Conservation (phyloP, 495 filamentous ascomycete genomes). For the Ramalina peruviana region DNA sequence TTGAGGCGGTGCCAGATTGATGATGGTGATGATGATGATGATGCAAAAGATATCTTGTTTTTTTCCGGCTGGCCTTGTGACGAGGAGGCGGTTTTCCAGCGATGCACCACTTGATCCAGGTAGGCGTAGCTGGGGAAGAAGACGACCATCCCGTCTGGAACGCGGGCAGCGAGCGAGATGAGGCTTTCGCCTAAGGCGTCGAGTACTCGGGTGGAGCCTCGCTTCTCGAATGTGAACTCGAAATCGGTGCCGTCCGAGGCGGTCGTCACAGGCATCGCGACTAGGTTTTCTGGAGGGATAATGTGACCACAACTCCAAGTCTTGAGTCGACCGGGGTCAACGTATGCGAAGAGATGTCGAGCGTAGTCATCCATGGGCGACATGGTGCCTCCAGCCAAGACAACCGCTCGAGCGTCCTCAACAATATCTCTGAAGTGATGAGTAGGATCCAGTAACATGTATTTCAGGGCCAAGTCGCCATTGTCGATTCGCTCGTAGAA, state of each 20-base stretch:
- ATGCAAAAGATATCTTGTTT: constrained; percentile 8
- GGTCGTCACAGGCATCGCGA: constrained; percentile 49
- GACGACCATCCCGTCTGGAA: constrained; percentile 86
- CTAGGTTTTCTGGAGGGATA: constrained; percentile 68
- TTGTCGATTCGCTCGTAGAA: constrained; percentile 53
- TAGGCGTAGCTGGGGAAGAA: constrained; percentile 96
- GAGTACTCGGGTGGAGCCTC: constrained; percentile 47
- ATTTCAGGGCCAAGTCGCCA: constrained; percentile 52
- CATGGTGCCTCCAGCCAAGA: constrained; percentile 94
- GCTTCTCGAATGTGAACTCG: constrained; percentile 75
- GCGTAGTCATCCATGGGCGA: constrained; percentile 87
- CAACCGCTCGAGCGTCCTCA: constrained; percentile 71
- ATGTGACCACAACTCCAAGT: constrained; percentile 93
- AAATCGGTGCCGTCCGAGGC: constrained; percentile 48
- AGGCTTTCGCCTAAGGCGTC: constrained; percentile 60
- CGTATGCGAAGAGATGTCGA: constrained; percentile 68
- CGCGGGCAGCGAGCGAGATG: constrained; percentile 51
- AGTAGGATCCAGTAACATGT: constrained; percentile 87
- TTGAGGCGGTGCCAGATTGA: constrained; percentile 34
- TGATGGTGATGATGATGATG: constrained; percentile 1
- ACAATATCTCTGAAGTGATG: constrained; percentile 84
- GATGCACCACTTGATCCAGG: constrained; percentile 52
- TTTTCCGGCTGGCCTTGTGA: constrained; percentile 10
- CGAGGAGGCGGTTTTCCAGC: constrained; percentile 39
- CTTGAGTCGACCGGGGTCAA: constrained; percentile 46